Conservation (phyloP, 140 eudicot genomes). For the Ambrosia hybrid region DNA sequence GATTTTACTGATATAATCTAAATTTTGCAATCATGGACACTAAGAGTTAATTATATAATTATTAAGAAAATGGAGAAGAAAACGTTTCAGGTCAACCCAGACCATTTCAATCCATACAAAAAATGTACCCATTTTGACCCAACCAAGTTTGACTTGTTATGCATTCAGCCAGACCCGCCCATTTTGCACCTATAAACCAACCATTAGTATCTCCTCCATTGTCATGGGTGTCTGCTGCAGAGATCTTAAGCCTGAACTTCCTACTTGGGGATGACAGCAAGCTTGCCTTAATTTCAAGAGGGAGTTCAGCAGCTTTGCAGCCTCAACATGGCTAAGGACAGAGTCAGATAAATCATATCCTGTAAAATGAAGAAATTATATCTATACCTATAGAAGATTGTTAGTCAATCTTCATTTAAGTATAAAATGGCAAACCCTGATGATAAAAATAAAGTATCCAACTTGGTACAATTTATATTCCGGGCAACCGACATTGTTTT, state of each 20-base stretch:
- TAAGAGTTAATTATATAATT: not conserved
- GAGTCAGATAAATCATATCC: conserved; percentile 50
- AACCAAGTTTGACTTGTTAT: not conserved
- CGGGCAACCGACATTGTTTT: not conserved
- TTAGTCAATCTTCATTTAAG: conserved; percentile 16
- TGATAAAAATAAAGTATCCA: not conserved
- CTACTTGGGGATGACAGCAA: conserved; percentile 99
- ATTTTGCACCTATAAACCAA: conserved; percentile 33
- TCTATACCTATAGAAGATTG: not conserved
- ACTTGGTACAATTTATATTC: conserved; percentile 10
- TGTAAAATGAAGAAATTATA: not conserved
- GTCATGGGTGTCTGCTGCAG: conserved; percentile 95
- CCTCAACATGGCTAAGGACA: conserved; percentile 69
- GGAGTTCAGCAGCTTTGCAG: conserved; percentile 86
- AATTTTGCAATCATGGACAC: conserved; percentile 2
- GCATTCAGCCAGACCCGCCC: conserved; percentile 8
- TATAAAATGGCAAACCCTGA: not conserved
- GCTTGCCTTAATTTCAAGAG: conserved; percentile 97
- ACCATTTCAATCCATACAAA: not conserved
- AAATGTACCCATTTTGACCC: conserved; percentile 2
- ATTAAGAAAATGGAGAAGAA: not conserved
- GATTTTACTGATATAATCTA: not conserved
- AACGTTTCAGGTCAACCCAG: not conserved
- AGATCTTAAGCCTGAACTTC: conserved; percentile 92
- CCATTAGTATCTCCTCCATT: conserved; percentile 91